These are phyloP conservation scores for Wickerhamiella parazyma DNA, from an alignment of 805 yeast species.

Conservation along the genomic window DNA sequence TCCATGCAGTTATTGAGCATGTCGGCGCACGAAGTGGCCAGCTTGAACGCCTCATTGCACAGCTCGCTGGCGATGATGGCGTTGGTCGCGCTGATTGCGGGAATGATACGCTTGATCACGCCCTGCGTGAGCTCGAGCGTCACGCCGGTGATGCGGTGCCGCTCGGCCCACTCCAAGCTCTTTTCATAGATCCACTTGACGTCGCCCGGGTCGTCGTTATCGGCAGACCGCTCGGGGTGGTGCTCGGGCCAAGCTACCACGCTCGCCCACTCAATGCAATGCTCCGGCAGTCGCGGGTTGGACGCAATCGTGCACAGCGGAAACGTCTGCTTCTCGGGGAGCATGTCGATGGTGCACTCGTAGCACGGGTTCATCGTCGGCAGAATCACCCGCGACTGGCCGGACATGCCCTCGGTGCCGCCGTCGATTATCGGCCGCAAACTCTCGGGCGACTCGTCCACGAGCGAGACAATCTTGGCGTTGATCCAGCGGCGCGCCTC, in stretches of 20 bases:
- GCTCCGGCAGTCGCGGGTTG: conserved; percentile 89
- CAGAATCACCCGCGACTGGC: conserved; percentile 75
- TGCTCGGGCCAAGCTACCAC: conserved; percentile 54
- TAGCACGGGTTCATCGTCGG: conserved; percentile 84
- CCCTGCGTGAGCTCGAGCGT: conserved; percentile 64
- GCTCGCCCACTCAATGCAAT: conserved; percentile 84
- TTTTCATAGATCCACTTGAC: conserved; percentile 46
- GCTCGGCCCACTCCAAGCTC: conserved; percentile 45
- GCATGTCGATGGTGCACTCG: conserved; percentile 75
- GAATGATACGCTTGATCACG: conserved; percentile 80
- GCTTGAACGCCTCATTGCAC: conserved; percentile 72
- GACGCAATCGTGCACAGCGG: conserved; percentile 93
- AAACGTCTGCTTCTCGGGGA: conserved; percentile 44
- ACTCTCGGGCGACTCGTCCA: conserved; percentile 36
- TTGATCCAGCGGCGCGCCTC: conserved; percentile 90
- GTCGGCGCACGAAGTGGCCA: conserved; percentile 58
- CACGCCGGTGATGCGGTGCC: conserved; percentile 57
- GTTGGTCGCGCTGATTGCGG: conserved; percentile 89
- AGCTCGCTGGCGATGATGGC: conserved; percentile 84
- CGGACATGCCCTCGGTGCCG: conserved; percentile 89
- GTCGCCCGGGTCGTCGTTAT: conserved; percentile 56
- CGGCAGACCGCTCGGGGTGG: conserved; percentile 32
- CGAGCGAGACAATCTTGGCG: conserved; percentile 47
- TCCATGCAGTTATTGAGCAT: conserved; percentile 64
- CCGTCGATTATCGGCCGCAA: conserved; percentile 74